Evolutionary conservation across 768 basidiomycete species (phyloP).

Genomic region (Gelatoporia subvermispora): DNA sequence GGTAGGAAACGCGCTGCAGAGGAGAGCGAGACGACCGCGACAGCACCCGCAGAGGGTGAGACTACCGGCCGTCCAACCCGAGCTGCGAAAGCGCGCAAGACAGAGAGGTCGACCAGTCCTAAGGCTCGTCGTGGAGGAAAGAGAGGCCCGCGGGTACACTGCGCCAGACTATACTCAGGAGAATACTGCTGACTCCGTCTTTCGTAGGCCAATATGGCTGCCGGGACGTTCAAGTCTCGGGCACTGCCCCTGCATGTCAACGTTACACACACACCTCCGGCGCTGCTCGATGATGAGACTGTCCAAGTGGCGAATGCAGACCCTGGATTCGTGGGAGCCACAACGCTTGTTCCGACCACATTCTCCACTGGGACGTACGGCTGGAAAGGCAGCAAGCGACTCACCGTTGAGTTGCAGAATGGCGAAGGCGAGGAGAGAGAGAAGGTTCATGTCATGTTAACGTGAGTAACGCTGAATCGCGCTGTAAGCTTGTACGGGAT

Average conservation of each 20-base stretch:
- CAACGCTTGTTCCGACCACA: slow-evolving; percentile 51
- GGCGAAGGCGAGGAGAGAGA: slow-evolving; percentile 46
- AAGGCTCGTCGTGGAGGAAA: slow-evolving; percentile 30
- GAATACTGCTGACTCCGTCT: not conserved
- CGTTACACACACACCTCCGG: slow-evolving; percentile 61
- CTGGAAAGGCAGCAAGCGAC: slow-evolving; percentile 73
- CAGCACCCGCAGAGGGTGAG: slow-evolving; percentile 9
- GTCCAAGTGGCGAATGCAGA: slow-evolving; percentile 38
- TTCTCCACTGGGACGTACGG: slow-evolving; percentile 79
- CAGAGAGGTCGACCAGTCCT: slow-evolving; percentile 27
- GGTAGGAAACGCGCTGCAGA: slow-evolving; percentile 23
- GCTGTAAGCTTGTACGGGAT: not conserved
- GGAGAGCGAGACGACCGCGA: no score
- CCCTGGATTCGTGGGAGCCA: slow-evolving; percentile 54
- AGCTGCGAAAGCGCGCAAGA: slow-evolving; percentile 38
- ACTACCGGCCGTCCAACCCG: slow-evolving; percentile 22
- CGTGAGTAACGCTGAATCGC: slow-evolving; percentile 41
- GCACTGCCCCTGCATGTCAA: slow-evolving; percentile 67
- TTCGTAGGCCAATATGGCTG: slow-evolving; percentile 39
- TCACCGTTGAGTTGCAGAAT: slow-evolving; percentile 59
- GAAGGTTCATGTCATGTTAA: slow-evolving; percentile 69
- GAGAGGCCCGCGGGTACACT: slow-evolving; percentile 44
- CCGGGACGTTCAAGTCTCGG: slow-evolving; percentile 52
- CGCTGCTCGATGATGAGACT: slow-evolving; percentile 25
- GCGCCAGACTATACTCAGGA: not conserved